Evolutionary conservation across 306 rosid genomes (phyloP).

Genomic region (Quercus rubra): DNA sequence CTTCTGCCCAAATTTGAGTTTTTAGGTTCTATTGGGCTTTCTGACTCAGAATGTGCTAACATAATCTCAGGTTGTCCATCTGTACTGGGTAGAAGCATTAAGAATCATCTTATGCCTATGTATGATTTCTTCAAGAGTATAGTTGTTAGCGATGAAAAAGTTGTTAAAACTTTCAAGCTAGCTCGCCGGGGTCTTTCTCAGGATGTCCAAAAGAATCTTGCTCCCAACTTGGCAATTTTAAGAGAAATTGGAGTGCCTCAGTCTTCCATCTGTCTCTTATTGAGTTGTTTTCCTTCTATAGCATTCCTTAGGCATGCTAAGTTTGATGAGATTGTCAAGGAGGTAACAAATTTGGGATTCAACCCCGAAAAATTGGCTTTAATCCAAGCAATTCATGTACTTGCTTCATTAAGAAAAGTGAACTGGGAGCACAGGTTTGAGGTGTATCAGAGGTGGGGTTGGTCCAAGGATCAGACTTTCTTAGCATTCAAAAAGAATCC

Average conservation of each 20-base stretch:
- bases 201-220: background rate
- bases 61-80: background rate
- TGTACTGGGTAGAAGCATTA: conserved; percentile 20
- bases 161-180: background rate
- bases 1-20: conserved; percentile 42
- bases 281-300: background rate
- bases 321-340: conserved; percentile 13
- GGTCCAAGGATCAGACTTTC: conserved; percentile 20
- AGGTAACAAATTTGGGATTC: conserved; percentile 24
- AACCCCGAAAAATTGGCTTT: conserved; percentile 12
- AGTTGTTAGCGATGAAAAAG: conserved; percentile 10
- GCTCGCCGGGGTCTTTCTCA: background rate
- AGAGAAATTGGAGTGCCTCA: conserved; percentile 32
- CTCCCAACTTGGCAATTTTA: conserved; percentile 24
- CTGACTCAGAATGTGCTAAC: conserved; percentile 19
- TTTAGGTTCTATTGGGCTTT: conserved; percentile 34
- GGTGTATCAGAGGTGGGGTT: conserved; percentile 30
- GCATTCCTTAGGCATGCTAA: background rate
- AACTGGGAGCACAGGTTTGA: conserved; percentile 17
- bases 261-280: background rate
- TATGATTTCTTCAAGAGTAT: conserved; percentile 25
- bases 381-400: conserved; percentile 19
- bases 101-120: conserved; percentile 23
- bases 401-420: background rate
- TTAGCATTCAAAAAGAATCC: conserved; percentile 34